A percentile compares a stretch with the other conserved stretches of the same genome.
These are phyloP conservation scores for Trichosporon faecale DNA, from an alignment of 1,284 basidiomycete genomes.

Conservation along the genomic window DNA sequence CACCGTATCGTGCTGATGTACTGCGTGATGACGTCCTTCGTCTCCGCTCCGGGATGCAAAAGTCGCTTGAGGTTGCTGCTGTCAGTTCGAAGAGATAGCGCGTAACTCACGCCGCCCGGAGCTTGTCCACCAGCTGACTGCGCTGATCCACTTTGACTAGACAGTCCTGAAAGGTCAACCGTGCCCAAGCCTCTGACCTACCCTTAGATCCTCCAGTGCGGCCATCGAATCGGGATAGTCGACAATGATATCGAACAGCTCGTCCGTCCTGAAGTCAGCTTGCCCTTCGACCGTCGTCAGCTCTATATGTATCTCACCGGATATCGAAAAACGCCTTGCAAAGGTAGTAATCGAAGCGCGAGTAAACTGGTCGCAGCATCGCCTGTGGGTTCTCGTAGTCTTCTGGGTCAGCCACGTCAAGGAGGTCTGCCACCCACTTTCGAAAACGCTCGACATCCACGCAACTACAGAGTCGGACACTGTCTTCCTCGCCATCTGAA, in stretches of 20 bases:
- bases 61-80: slow-evolving; percentile 76
- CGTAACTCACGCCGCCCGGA: slow-evolving; percentile 43
- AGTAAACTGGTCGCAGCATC: slow-evolving; percentile 70
- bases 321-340: slow-evolving; percentile 83
- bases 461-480: slow-evolving; percentile 72
- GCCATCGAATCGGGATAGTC: slow-evolving; percentile 83
- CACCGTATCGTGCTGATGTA: slow-evolving; percentile 95
- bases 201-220: slow-evolving; percentile 83
- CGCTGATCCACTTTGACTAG: slow-evolving; percentile 45
- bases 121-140: slow-evolving; percentile 43
- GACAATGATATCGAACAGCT: slow-evolving; percentile 94
- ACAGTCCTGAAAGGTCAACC: slow-evolving; percentile 34
- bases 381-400: slow-evolving; percentile 32
- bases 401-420: background rate
- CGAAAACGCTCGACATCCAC: slow-evolving; percentile 79
- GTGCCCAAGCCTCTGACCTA: slow-evolving; percentile 33
- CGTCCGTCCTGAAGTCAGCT: slow-evolving; percentile 61
- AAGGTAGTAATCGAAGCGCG: slow-evolving; percentile 84
- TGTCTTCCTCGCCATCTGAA: slow-evolving; percentile 66
- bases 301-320: slow-evolving; percentile 56
- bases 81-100: slow-evolving; percentile 9
- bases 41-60: slow-evolving; percentile 93
- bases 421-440: slow-evolving; percentile 32
- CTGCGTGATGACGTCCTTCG: slow-evolving; percentile 82
- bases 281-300: background rate